A percentile compares a stretch with the other conserved stretches of the same genome.
Evolutionary conservation across 176 grass and related monocot genomes (phyloP).

Genomic region (Cenchrus purpureus): DNA sequence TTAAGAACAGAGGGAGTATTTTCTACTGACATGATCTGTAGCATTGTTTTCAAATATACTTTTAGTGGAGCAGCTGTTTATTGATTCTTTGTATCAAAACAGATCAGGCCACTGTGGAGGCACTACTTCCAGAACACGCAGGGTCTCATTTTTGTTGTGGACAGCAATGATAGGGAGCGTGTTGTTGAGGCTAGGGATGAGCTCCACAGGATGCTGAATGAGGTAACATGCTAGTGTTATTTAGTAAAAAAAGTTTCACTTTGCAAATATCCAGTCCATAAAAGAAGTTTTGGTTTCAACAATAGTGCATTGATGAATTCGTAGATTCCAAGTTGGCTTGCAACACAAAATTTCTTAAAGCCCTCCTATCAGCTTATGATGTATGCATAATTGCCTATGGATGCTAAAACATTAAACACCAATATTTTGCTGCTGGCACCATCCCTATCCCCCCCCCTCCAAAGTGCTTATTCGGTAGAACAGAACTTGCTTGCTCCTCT

Average conservation of each 20-base stretch:
- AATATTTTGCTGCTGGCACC: background rate
- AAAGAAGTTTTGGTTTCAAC: constrained; percentile 5
- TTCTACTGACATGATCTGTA: constrained; percentile 28
- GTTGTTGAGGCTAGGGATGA: constrained; percentile 91
- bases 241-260: constrained; percentile 1
- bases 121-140: constrained; percentile 95
- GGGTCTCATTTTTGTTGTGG: constrained; percentile 89
- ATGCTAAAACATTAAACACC: constrained; percentile 1
- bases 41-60: background rate
- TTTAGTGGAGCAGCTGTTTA: background rate
- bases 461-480: no score
- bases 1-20: background rate
- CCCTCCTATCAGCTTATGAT: background rate
- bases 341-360: background rate
- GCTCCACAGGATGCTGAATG: constrained; percentile 87
- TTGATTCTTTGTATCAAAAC: constrained; percentile 39
- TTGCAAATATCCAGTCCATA: background rate
- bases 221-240: constrained; percentile 48
- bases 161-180: constrained; percentile 93
- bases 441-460: no score
- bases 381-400: background rate
- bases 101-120: constrained; percentile 94
- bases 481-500: background rate
- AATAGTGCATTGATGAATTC: background rate
- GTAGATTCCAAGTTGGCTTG: background rate